These are phyloP conservation scores for Brettanomyces anomalus DNA, from an alignment of 805 yeast species.

Conservation along the genomic window DNA sequence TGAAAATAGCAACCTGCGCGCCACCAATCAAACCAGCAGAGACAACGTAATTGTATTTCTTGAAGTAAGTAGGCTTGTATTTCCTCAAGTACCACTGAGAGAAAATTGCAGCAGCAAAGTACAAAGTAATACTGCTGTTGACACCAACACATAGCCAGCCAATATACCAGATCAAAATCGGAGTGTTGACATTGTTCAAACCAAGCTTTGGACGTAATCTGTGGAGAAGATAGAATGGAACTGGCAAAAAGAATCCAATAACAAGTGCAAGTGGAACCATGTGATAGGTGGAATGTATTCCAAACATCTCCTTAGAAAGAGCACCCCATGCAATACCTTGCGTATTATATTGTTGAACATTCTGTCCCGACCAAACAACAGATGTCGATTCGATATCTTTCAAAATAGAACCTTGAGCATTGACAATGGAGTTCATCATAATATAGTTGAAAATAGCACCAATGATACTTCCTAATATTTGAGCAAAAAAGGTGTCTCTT, in stretches of 20 bases:
- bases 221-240: slow-evolving; percentile 23
- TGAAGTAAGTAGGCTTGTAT: slow-evolving; percentile 18
- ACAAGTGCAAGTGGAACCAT: slow-evolving; percentile 23
- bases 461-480: slow-evolving; percentile 29
- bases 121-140: slow-evolving; percentile 23
- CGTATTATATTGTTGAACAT: slow-evolving; percentile 27
- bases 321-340: slow-evolving; percentile 29
- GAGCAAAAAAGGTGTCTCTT: slow-evolving; percentile 42
- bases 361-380: slow-evolving; percentile 27
- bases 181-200: slow-evolving; percentile 17
- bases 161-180: slow-evolving; percentile 24
- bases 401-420: slow-evolving; percentile 21
- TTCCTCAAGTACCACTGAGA: slow-evolving; percentile 20
- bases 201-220: slow-evolving; percentile 23
- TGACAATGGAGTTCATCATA: slow-evolving; percentile 25
- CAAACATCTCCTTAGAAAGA: slow-evolving; percentile 24
- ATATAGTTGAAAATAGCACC: slow-evolving; percentile 19
- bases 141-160: slow-evolving; percentile 27
- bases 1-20: slow-evolving; percentile 23
- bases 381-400: slow-evolving; percentile 23
- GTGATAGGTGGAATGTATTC: slow-evolving; percentile 21
- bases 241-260: slow-evolving; percentile 21
- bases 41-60: slow-evolving; percentile 41
- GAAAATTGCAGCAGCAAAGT: slow-evolving; percentile 19
- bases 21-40: slow-evolving; percentile 46